A percentile compares a stretch with the other conserved stretches of the same genome.
Conservation (phyloP, 2,329 filamentous ascomycete species). For the Calonectria pseudoreteaudii region DNA sequence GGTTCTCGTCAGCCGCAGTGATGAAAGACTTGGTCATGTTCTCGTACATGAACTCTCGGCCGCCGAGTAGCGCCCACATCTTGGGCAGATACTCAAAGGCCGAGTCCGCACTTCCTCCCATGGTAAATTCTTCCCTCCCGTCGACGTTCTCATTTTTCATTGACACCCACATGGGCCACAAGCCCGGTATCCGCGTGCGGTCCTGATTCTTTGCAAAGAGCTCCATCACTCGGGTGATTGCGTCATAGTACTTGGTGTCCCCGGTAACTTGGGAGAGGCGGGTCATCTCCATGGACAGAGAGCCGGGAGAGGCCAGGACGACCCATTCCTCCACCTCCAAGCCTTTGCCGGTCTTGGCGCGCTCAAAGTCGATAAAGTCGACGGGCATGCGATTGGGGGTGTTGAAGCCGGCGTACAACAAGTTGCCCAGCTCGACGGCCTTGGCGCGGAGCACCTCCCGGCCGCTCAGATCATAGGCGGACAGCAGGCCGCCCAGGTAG, state of each 20-base stretch:
- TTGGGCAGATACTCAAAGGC: conserved; percentile 72
- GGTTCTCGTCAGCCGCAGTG: conserved; percentile 68
- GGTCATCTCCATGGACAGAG: conserved; percentile 80
- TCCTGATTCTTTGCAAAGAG: conserved; percentile 76
- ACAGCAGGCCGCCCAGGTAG: conserved; percentile 64
- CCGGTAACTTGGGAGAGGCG: conserved; percentile 79
- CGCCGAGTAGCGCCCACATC: conserved; percentile 75
- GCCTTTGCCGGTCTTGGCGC: conserved; percentile 61
- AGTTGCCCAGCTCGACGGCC: conserved; percentile 63
- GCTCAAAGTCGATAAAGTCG: conserved; percentile 55
- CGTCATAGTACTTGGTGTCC: conserved; percentile 81
- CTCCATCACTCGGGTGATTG: conserved; percentile 78
- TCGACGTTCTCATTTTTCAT: conserved; percentile 66
- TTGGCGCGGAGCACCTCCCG: conserved; percentile 58
- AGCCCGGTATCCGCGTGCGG: conserved; percentile 75
- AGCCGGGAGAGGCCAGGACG: conserved; percentile 64
- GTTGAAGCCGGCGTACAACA: conserved; percentile 65
- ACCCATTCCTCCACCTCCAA: conserved; percentile 62
- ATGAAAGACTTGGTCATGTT: conserved; percentile 71
- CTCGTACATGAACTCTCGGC: conserved; percentile 69
- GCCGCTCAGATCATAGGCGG: conserved; percentile 62
- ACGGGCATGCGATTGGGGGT: conserved; percentile 64
- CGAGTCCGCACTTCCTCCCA: conserved; percentile 68
- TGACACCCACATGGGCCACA: conserved; percentile 71
- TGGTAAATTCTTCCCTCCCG: conserved; percentile 58